A percentile compares a stretch with the other conserved stretches of the same genome.
Conservation (phyloP, 2,329 filamentous ascomycete genomes). For the Fusarium piperis region DNA sequence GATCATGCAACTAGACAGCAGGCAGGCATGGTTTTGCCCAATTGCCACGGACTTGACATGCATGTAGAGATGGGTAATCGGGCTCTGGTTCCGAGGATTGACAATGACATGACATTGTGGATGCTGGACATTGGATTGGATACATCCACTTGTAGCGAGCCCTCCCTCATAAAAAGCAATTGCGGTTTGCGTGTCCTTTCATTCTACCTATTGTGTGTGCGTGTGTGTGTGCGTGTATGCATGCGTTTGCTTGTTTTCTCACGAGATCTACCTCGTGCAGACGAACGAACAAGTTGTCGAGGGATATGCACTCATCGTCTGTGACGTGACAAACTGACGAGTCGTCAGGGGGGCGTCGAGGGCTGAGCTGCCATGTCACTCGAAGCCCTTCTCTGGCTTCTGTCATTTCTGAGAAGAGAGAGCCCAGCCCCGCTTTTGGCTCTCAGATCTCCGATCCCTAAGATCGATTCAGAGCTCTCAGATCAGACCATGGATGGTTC, state of each 20-base stretch:
- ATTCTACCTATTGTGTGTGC: background rate
- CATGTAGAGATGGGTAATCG: background rate
- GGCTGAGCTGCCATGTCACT: background rate
- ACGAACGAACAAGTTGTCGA: background rate
- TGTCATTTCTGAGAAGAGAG: background rate
- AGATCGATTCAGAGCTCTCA: background rate
- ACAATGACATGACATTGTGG: background rate
- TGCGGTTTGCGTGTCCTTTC: background rate
- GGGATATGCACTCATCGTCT: background rate
- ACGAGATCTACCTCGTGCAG: background rate
- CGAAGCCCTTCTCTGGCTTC: background rate
- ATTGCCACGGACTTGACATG: background rate
- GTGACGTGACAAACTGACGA: background rate
- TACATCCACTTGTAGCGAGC: background rate
- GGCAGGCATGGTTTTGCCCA: slow-evolving; percentile 9
- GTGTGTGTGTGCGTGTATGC: background rate
- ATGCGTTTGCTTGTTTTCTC: background rate
- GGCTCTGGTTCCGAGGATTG: background rate
- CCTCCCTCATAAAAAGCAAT: background rate
- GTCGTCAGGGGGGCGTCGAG: background rate
- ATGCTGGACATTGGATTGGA: background rate
- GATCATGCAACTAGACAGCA: background rate
- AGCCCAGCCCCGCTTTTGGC: background rate
- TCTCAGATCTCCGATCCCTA: background rate
- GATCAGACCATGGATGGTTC: background rate